Evolutionary conservation across 2,329 filamentous ascomycete genomes (phyloP).

Genomic region (Aureobasidium sp.): DNA sequence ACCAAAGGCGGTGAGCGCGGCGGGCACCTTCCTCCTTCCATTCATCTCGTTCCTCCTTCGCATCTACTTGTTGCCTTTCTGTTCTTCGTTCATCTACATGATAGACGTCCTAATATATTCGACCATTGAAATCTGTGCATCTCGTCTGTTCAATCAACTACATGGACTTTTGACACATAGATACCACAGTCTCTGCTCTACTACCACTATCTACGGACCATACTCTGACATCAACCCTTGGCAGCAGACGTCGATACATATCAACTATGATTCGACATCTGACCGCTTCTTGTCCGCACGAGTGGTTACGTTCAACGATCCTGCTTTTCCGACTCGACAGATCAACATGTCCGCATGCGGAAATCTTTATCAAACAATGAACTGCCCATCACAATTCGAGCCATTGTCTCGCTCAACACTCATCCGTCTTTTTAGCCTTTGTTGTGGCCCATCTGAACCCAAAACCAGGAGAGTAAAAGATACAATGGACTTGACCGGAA

Average conservation of each 20-base stretch:
- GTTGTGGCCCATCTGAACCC: neutral
- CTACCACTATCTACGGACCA: neutral
- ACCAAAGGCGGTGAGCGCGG: neutral
- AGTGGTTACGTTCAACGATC: no score
- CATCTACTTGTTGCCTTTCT: neutral
- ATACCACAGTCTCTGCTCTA: neutral
- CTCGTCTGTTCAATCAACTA: neutral
- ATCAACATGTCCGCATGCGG: neutral
- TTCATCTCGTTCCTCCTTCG: neutral
- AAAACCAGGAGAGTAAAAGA: neutral
- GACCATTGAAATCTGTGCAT: neutral
- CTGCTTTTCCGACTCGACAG: neutral
- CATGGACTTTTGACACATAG: neutral
- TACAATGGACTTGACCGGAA: neutral
- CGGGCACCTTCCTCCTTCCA: neutral
- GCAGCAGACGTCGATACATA: neutral
- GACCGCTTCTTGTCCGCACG: neutral
- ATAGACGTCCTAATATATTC: no score
- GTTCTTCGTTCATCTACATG: neutral
- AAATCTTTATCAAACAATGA: neutral
- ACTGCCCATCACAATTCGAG: neutral
- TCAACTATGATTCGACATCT: neutral
- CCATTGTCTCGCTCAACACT: neutral
- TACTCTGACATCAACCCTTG: neutral
- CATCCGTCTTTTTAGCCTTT: neutral